Evolutionary conservation across 2,329 filamentous ascomycete genomes (phyloP).

Genomic region (Amesomyces nigricolor): DNA sequence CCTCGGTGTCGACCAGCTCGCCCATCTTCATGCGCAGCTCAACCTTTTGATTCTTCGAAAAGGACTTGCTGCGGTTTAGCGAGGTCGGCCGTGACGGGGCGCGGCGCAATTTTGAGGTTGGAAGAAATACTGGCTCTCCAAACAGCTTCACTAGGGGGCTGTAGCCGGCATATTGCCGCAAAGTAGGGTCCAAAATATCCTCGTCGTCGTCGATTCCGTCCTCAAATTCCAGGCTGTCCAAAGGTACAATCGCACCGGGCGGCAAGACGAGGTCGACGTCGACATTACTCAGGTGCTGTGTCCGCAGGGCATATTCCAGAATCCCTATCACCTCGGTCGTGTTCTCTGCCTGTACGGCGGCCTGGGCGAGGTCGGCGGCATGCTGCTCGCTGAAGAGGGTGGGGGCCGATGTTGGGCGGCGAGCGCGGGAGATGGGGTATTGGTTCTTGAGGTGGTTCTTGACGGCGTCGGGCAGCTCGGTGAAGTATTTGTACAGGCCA

Average conservation of each 20-base stretch:
- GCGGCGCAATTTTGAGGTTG: slow-evolving; percentile 75
- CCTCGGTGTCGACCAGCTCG: slow-evolving; percentile 88
- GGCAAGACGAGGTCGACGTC: slow-evolving; percentile 86
- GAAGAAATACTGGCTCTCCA: slow-evolving; percentile 79
- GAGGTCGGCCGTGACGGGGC: slow-evolving; percentile 83
- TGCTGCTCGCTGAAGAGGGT: slow-evolving; percentile 84
- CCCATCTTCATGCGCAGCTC: slow-evolving; percentile 81
- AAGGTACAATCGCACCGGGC: slow-evolving; percentile 64
- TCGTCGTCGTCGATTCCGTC: slow-evolving; percentile 58
- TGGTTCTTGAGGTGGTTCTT: slow-evolving; percentile 63
- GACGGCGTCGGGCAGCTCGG: slow-evolving; percentile 71
- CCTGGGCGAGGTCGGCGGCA: slow-evolving; percentile 81
- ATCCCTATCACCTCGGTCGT: slow-evolving; percentile 65
- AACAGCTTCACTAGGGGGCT: slow-evolving; percentile 70
- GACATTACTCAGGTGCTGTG: slow-evolving; percentile 76
- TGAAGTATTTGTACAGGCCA: slow-evolving; percentile 89
- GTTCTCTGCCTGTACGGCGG: slow-evolving; percentile 78
- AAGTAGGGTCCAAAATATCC: slow-evolving; percentile 57
- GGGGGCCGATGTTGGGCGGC: slow-evolving; percentile 58
- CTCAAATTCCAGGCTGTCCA: slow-evolving; percentile 54
- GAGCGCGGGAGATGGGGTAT: slow-evolving; percentile 48
- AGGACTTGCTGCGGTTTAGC: slow-evolving; percentile 69
- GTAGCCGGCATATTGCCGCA: slow-evolving; percentile 71
- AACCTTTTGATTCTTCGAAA: slow-evolving; percentile 75
- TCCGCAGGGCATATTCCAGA: slow-evolving; percentile 69